Percentiles rank a stretch among this genome's conserved stretches.
Evolutionary conservation across 2,329 filamentous ascomycete genomes (phyloP).

Genomic region (Phoma sp.): DNA sequence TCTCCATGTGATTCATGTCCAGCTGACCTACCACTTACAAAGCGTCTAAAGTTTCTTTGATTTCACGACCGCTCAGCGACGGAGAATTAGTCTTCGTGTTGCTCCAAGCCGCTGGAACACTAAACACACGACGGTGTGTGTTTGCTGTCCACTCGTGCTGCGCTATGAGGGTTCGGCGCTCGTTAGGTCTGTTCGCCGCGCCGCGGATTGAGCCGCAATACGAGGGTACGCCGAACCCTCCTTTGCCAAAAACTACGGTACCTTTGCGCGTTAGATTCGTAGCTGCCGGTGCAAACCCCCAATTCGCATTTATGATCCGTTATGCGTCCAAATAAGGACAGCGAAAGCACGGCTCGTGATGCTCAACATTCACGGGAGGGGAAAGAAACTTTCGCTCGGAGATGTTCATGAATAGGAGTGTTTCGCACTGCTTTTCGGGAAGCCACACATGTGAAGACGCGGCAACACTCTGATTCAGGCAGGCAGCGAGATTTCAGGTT

Average conservation of each 20-base stretch:
- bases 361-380: background rate
- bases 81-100: constrained; percentile 3
- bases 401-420: too few species aligned
- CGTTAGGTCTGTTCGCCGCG: background rate
- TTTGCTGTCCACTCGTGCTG: background rate
- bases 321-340: background rate
- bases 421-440: background rate
- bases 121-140: too few species aligned
- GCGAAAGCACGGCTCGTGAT: background rate
- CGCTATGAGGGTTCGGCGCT: constrained; percentile 4
- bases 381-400: too few species aligned
- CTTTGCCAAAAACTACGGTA: background rate
- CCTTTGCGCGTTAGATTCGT: background rate
- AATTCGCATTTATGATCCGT: background rate
- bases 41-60: background rate
- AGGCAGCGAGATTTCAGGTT: constrained; percentile 11
- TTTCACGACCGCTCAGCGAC: background rate
- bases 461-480: background rate
- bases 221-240: background rate
- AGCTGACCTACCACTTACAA: background rate
- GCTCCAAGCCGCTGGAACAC: background rate
- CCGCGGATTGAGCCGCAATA: constrained; percentile 8
- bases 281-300: background rate
- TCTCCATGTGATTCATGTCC: background rate
- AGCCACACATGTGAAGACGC: constrained; percentile 9